Evolutionary conservation across 2,329 filamentous ascomycete species (phyloP), one percentile per base, ranked within the genome.

Genomic region (Penicillium corylophilum): DNA sequence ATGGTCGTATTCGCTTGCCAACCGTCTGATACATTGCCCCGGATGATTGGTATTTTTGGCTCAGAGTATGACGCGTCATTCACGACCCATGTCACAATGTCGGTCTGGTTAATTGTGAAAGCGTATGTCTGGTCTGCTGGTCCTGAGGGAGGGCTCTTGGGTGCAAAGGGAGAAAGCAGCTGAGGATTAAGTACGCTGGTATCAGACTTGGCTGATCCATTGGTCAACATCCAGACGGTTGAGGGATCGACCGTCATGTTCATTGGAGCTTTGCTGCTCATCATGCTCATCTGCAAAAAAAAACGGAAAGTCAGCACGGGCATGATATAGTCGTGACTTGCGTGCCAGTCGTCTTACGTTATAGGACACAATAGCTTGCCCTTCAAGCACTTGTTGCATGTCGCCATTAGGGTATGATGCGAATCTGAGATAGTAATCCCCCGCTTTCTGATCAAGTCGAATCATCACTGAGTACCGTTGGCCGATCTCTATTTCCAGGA

Each of bases 1-100:
- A 56, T 26, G 18, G 51, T 56, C n/a, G 51, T 56, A 38, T 36
- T 39, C 23, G 54, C 50, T 18, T 48, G 41, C 54, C 54, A 56
- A 44, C 54, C 54, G 38, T 54, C 54, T 26, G 54, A 56, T 15
- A 33, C 24, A 45, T 44, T 56, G 4, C 50, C 51, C 23, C 54
- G 50, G 23, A 56, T 46, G 23, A 56, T 50, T 12, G 54, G 54
- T 35, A 44, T 39, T 31, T 36, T 20, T 40, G 54, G 46, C 39
- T 56, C 54, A 18, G 46, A 18, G 36, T 53, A 56, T 35, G 54
- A 46, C 38, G 44, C 4, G 15, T 47, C n/a, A 31, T 56, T 51
- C 16, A 52, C 40, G 9, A 54, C 51, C 33, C 33, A 36, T 16
- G 33, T 36, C 5, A 20, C 18, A 20, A 36, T 16, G 33, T 10